Evolutionary conservation across 73 alveolate genomes (phyloP), one percentile per base, ranked within the genome.

Genomic region (Diophrys appendiculata): DNA sequence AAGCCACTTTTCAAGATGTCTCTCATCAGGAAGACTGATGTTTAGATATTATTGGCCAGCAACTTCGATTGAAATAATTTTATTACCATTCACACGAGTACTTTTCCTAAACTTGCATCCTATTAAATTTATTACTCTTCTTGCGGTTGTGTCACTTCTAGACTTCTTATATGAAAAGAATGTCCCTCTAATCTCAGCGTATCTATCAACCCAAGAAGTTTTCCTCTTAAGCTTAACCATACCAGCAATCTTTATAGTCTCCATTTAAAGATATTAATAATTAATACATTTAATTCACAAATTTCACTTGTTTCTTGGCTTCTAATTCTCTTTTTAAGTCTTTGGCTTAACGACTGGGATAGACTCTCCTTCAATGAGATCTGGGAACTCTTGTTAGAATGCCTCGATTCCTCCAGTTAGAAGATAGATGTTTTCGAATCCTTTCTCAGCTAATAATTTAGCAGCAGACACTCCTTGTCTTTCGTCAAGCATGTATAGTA

Each of bases 321-420:
- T n/a, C n/a, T n/a, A n/a, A n/a, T n/a, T n/a, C n/a, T n/a, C n/a
- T n/a, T n/a, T n/a, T n/a, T n/a, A n/a, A n/a, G n/a, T n/a, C n/a
- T n/a, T n/a, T n/a, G n/a, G n/a, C n/a, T 55, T 52, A 22, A 55
- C 25, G 29, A 55, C 83, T 33, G 92, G 92, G 14, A 85, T 73
- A 2, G 35, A 43, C 35, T 54, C 82, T 8, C 98, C 97, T 33
- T 89, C 93, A 25, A 88, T 68, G 13, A 68, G 70, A 11, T 90
- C 88, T 22, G 95, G 97, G 72, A 35, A 83, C 35, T 80, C 75
- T 31, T 73, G 74, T 33, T 80, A 60, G 84, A 93, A 93, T 1
- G 83, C 83, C 32, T 88, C 97, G 60, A 84, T 78, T 2, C 99
- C 99, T 72, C 99, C 98, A 68, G 84, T 72, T 2, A 93, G 78